Evolutionary conservation across 495 filamentous ascomycete genomes (phyloP), one percentile per base, ranked within the genome.

Genomic region (Chaetomium cochliodes): DNA sequence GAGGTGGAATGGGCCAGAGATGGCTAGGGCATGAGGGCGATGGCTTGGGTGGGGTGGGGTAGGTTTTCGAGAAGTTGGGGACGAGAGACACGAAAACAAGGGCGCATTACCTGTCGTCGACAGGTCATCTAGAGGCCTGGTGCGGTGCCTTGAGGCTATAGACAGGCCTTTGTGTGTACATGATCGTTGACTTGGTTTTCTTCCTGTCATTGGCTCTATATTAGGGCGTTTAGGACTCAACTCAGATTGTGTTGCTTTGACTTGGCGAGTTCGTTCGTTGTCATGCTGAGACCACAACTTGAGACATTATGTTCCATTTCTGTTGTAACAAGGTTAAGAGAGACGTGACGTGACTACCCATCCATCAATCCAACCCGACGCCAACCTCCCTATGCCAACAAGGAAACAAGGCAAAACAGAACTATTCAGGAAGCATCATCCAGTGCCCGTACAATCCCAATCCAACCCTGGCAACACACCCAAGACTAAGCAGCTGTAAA

Each of bases 401-500:
- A 58, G 7, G 12, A 22, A 11, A 41, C 20, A 63, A 62, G 6
- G 25, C 20, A 63, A 62, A 22, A 50, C 44, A 58, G 44, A n/a
- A 58, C 39, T 15, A 25, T 4, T 50, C 23, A 65, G 0, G 30
- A 28, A 55, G 30, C 26, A 51, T 46, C 46, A 59, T n/a, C 46
- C 20, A 50, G 46, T 50, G 41, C 26, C 16, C 46, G 20, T 22
- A 23, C n/a, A 23, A 20, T 58, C 52, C 65, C 9, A 56, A 26
- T 18, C 20, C 9, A 56, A 26, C 16, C 20, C 20, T n/a, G 46
- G 23, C 46, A 37, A 28, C 46, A 13, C 18, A 51, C 37, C 57
- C 62, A 76, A 46, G n/a, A n/a, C n/a, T 6, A 30, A 30, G 61
- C 65, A 68, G 76, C 73, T 8, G 67, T 65, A 65, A 82, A 80